These are phyloP conservation scores for Neurospora crassa DNA, from an alignment of 2,329 filamentous ascomycete species.

Conservation along the genomic window DNA sequence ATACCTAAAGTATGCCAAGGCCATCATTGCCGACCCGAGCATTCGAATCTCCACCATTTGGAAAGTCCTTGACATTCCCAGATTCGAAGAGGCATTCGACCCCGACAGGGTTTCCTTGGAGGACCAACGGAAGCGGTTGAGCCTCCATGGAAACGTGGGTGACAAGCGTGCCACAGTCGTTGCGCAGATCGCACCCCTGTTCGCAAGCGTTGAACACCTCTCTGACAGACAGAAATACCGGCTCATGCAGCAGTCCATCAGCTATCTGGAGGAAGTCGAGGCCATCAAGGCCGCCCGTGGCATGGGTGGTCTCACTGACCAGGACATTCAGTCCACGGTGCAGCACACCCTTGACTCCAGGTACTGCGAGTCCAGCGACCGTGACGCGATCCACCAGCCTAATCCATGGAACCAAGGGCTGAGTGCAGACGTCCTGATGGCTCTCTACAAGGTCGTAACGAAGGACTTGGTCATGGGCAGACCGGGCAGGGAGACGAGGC, in stretches of 20 bases:
- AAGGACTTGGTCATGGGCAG: slow-evolving; percentile 25
- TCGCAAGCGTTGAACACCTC: slow-evolving; percentile 14
- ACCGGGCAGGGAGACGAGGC: slow-evolving; percentile 25
- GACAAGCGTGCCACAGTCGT: slow-evolving; percentile 13
- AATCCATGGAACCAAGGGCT: slow-evolving; percentile 5
- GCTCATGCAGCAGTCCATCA: slow-evolving; percentile 24
- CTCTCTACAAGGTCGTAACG: slow-evolving; percentile 25
- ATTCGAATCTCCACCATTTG: slow-evolving; percentile 13
- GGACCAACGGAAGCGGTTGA: not conserved
- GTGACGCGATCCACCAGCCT: not conserved
- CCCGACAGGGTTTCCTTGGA: not conserved
- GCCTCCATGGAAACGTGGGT: not conserved
- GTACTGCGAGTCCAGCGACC: not conserved
- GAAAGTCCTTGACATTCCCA: slow-evolving; percentile 13
- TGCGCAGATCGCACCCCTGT: slow-evolving; percentile 12
- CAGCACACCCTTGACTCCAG: not conserved
- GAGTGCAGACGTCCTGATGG: slow-evolving; percentile 19
- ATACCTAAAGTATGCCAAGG: slow-evolving; percentile 9
- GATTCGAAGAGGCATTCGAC: slow-evolving; percentile 2
- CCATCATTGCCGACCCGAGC: slow-evolving; percentile 11
- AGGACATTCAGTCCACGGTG: not conserved
- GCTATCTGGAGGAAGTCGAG: slow-evolving; percentile 19
- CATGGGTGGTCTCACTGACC: not conserved
- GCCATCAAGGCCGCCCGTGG: not conserved
- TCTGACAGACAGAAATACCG: slow-evolving; percentile 19